A percentile compares a stretch with the other conserved stretches of the same genome.
Evolutionary conservation across 2,329 filamentous ascomycete species (phyloP).

Genomic region (Curvularia verruculosa): DNA sequence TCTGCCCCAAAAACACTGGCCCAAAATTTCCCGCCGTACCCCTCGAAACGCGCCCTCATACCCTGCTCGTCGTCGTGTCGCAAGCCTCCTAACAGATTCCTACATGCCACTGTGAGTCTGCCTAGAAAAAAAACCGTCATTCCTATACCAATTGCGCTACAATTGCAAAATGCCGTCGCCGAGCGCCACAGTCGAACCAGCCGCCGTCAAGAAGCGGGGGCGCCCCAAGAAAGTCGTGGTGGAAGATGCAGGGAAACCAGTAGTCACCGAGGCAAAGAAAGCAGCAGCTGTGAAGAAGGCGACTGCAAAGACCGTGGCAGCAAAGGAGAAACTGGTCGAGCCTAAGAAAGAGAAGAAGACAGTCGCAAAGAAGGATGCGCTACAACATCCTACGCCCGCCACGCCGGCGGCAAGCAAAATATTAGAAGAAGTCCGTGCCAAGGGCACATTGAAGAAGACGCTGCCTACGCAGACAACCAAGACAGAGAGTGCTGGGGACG

Average conservation of each 20-base stretch:
- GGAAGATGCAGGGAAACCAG: conserved; percentile 21
- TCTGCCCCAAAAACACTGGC: conserved; percentile 16
- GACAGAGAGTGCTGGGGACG: not conserved
- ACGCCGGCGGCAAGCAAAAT: conserved; percentile 40
- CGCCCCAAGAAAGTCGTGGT: conserved; percentile 41
- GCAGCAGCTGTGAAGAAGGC: conserved; percentile 31
- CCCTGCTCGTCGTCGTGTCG: conserved; percentile 21
- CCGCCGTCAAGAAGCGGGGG: conserved; percentile 39
- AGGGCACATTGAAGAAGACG: conserved; percentile 27
- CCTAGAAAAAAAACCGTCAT: not conserved
- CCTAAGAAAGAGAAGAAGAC: conserved; percentile 22
- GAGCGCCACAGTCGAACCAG: conserved; percentile 18
- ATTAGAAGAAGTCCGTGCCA: conserved; percentile 35
- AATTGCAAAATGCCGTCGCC: conserved; percentile 19
- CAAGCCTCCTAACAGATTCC: conserved; percentile 1
- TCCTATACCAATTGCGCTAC: conserved; percentile 12
- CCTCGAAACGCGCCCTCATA: conserved; percentile 21
- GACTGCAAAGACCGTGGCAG: conserved; percentile 28
- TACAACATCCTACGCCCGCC: conserved; percentile 33
- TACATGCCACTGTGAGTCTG: not conserved
- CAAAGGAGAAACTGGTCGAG: conserved; percentile 21
- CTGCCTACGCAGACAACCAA: not conserved
- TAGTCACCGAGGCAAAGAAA: conserved; percentile 23
- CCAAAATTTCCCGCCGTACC: conserved; percentile 24
- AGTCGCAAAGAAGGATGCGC: conserved; percentile 20